Evolutionary conservation across 495 filamentous ascomycete genomes (phyloP).

Genomic region (Mytilinidion resinicola): DNA sequence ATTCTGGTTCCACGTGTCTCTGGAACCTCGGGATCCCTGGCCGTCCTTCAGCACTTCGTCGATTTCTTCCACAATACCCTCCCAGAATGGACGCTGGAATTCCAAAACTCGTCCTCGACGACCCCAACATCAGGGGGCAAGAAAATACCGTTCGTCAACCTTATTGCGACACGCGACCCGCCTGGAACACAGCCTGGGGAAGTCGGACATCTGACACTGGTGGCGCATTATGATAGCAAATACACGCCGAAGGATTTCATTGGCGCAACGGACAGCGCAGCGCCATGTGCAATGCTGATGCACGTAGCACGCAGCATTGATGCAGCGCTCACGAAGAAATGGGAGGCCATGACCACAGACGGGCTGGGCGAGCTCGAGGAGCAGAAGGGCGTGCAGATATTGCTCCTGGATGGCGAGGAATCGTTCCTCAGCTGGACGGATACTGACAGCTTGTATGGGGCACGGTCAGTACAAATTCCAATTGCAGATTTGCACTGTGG

Average conservation of each 20-base stretch:
- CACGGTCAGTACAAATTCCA: conserved; percentile 47
- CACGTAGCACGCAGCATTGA: conserved; percentile 78
- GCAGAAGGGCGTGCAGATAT: conserved; percentile 75
- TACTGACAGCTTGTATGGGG: conserved; percentile 79
- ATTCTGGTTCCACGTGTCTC: conserved; percentile 88
- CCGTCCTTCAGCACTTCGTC: conserved; percentile 73
- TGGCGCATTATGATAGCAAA: conserved; percentile 92
- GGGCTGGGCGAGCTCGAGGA: conserved; percentile 48
- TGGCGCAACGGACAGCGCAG: conserved; percentile 88
- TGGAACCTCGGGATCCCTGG: conserved; percentile 68
- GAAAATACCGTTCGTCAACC: conserved; percentile 75
- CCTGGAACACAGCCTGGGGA: conserved; percentile 70
- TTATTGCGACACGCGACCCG: conserved; percentile 84
- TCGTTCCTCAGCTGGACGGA: conserved; percentile 75
- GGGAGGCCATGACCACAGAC: conserved; percentile 61
- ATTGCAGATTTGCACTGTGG: not conserved
- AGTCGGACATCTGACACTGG: conserved; percentile 72
- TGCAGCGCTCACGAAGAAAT: conserved; percentile 68
- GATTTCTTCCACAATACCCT: conserved; percentile 69
- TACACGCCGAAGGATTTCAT: conserved; percentile 80
- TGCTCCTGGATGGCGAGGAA: conserved; percentile 92
- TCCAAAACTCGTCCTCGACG: conserved; percentile 78
- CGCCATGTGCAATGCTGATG: conserved; percentile 87
- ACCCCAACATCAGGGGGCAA: conserved; percentile 66
- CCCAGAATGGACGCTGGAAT: conserved; percentile 70